Percentiles rank a stretch among this genome's conserved stretches.
These are phyloP conservation scores for Backusella macrospora DNA, from an alignment of 192 early-diverging fungal genomes.

Conservation along the genomic window DNA sequence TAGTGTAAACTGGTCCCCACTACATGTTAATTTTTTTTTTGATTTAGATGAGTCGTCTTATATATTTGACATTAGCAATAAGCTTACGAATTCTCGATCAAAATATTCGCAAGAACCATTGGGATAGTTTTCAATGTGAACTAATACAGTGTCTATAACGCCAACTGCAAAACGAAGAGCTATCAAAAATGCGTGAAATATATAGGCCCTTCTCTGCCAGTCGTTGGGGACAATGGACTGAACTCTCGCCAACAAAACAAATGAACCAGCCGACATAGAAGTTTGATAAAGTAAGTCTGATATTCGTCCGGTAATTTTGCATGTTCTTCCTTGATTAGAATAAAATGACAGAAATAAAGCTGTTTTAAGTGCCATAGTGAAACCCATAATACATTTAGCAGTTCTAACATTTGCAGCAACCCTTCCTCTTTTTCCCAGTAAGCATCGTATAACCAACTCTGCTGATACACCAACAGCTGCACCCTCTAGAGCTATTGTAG, in stretches of 20 bases:
- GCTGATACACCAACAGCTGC: conserved; percentile 2
- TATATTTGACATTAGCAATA: background rate
- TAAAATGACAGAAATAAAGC: background rate
- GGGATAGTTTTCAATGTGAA: background rate
- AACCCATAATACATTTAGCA: background rate
- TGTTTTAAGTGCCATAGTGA: conserved; percentile 1
- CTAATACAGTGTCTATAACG: background rate
- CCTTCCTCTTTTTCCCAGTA: background rate
- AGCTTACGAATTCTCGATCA: background rate
- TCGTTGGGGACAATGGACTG: background rate
- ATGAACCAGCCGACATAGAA: background rate
- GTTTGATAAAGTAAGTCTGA: background rate
- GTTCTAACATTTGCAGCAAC: background rate
- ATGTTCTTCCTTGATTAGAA: background rate
- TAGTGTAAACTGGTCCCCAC: background rate
- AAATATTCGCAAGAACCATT: conserved; percentile 4
- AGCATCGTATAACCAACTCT: conserved; percentile 1
- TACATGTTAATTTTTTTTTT: background rate
- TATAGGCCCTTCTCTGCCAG: background rate
- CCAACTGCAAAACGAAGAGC: background rate
- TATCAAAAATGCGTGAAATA: background rate
- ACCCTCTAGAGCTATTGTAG: conserved; percentile 6
- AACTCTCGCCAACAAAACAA: background rate
- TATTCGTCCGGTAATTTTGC: background rate
- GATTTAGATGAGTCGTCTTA: background rate